phyloP scores from a whole-genome alignment of 148 eudicot genomes.

The Talinum fruticosum region DNA sequence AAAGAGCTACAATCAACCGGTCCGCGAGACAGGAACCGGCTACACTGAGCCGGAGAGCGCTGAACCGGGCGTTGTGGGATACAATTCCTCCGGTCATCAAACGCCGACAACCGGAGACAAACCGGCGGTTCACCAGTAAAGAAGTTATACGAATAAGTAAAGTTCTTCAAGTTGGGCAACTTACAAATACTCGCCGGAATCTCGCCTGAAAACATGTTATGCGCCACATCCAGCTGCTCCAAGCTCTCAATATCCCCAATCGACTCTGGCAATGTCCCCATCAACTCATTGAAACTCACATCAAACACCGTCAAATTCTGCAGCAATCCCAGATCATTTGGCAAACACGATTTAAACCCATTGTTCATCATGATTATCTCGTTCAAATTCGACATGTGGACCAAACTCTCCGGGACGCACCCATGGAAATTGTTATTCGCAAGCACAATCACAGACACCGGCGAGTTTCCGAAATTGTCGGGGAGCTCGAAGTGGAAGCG shows the following conservation, averaged over 20 bases:
- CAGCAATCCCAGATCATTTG: conserved; percentile 57
- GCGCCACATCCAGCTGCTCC: conserved; percentile 84
- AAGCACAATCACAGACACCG: conserved; percentile 83
- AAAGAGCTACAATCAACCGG: conserved; percentile 53
- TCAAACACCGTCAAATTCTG: conserved; percentile 79
- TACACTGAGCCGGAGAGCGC: conserved; percentile 54
- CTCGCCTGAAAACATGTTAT: conserved; percentile 58
- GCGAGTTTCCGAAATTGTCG: conserved; percentile 83
- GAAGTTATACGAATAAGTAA: conserved; percentile 76
- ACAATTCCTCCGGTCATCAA: conserved; percentile 66
- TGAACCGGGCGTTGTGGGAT: conserved; percentile 55
- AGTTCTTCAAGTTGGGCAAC: conserved; percentile 69
- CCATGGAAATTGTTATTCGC: conserved; percentile 78
- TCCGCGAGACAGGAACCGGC: conserved; percentile 26
- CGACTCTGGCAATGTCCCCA: conserved; percentile 70
- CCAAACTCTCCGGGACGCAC: conserved; percentile 80
- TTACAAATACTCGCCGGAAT: conserved; percentile 72
- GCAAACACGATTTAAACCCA: conserved; percentile 66
- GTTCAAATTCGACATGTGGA: conserved; percentile 71
- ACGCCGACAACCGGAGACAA: conserved; percentile 50
- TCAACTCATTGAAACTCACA: conserved; percentile 59
- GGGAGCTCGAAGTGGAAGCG: conserved; percentile 69
- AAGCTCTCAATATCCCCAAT: conserved; percentile 55
- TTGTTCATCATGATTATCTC: conserved; percentile 74
- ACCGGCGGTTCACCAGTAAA: conserved; percentile 70